These are phyloP conservation scores for Colletotrichum tanaceti DNA, from an alignment of 2,329 filamentous ascomycete species.

Conservation along the genomic window DNA sequence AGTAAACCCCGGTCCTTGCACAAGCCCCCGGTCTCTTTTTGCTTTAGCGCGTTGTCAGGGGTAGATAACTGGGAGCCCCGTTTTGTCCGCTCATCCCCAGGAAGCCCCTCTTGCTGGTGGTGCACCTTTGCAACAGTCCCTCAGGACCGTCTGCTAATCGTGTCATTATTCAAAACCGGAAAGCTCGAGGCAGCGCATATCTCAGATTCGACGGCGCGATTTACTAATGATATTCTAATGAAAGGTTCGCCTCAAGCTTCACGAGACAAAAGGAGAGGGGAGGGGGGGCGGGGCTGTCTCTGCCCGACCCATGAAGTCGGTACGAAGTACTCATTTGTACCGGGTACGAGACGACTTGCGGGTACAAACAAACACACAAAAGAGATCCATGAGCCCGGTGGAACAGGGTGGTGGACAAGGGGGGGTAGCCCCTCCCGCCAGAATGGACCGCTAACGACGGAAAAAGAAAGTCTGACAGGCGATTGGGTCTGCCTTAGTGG, in stretches of 20 bases:
- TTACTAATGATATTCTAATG: conserved; percentile 6
- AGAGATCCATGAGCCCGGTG: conserved; percentile 35
- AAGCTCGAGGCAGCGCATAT: conserved; percentile 9
- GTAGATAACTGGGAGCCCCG: conserved; percentile 4
- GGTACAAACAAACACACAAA: conserved; percentile 22
- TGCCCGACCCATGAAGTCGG: conserved; percentile 39
- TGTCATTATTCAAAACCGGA: conserved; percentile 19
- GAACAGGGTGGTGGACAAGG: conserved; percentile 6
- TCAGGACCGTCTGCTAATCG: conserved; percentile 13
- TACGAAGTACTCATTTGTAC: conserved; percentile 32
- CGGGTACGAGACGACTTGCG: conserved; percentile 20
- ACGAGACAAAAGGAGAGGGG: conserved; percentile 28
- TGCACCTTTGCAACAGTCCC: conserved; percentile 16
- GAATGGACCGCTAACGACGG: conserved; percentile 41
- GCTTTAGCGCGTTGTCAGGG: conserved; percentile 31
- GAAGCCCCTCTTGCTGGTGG: conserved; percentile 4
- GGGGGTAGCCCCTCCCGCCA: conserved; percentile 40
- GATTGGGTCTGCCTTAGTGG: conserved; percentile 39
- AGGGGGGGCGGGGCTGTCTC: conserved; percentile 37
- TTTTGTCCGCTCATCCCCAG: conserved; percentile 2
- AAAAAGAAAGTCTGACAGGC: conserved; percentile 41
- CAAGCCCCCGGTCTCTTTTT: conserved; percentile 24
- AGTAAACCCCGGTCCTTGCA: conserved; percentile 38
- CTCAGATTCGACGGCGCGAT: conserved; percentile 9
- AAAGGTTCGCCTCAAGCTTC: conserved; percentile 14